A percentile compares a stretch with the other conserved stretches of the same genome.
phyloP scores from a whole-genome alignment of 495 filamentous ascomycete genomes.

The Penicillium pulvis region DNA sequence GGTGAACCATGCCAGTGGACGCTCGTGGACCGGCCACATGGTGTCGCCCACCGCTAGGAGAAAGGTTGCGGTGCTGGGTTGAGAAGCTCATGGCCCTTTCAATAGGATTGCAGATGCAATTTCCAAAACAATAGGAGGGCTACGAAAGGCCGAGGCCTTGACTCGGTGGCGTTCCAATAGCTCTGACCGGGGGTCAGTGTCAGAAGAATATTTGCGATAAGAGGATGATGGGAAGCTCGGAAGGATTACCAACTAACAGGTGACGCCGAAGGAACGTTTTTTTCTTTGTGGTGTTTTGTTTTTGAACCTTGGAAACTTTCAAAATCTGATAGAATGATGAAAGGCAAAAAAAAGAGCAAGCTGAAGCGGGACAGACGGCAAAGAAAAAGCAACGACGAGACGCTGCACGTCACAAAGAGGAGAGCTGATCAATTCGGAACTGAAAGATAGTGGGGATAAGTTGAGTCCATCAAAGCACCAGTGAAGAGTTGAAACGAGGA shows the following conservation, averaged over 20 bases:
- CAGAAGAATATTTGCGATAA: not conserved
- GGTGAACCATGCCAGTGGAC: slow-evolving; percentile 49
- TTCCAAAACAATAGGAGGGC: not conserved
- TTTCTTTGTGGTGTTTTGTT: not conserved
- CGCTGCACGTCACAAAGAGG: not conserved
- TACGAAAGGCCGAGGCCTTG: not conserved
- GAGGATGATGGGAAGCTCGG: not conserved
- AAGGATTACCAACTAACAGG: not conserved
- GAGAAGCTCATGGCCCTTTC: slow-evolving; percentile 19
- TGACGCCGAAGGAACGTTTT: not conserved
- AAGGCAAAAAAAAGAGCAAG: slow-evolving; percentile 5
- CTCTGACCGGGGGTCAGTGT: not conserved
- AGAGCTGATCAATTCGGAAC: slow-evolving; percentile 18
- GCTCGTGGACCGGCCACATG: slow-evolving; percentile 44
- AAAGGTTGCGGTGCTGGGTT: slow-evolving; percentile 27
- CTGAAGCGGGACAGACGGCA: not conserved
- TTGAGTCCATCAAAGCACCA: not conserved
- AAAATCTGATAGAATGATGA: not conserved
- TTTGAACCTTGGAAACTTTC: not conserved
- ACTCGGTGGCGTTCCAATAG: not conserved
- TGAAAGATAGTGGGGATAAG: not conserved
- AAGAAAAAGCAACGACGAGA: not conserved
- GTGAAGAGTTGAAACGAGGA: slow-evolving; percentile 13
- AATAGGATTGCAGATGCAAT: not conserved
- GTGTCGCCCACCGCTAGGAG: slow-evolving; percentile 37